These are phyloP conservation scores for Nemania serpens DNA, from an alignment of 2,329 filamentous ascomycete genomes.

Conservation along the genomic window DNA sequence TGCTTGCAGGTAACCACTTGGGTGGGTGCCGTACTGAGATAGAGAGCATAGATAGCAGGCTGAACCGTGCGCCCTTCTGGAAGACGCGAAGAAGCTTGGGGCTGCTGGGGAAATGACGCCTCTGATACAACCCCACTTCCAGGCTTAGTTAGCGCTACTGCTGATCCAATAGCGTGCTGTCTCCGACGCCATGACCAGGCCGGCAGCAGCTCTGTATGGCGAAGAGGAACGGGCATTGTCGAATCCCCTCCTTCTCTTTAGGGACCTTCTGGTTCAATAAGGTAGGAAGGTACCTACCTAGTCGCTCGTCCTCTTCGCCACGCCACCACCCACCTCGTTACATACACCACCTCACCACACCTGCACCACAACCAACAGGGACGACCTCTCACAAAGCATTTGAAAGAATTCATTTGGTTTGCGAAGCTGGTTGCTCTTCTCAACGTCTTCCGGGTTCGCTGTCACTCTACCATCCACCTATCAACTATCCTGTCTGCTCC, in stretches of 20 bases:
- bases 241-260: slow-evolving; percentile 15
- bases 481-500: background rate
- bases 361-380: background rate
- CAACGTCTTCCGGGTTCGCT: background rate
- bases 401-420: slow-evolving; percentile 1
- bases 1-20: background rate
- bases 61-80: slow-evolving; percentile 39
- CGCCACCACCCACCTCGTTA: background rate
- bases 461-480: background rate
- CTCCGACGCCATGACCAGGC: slow-evolving; percentile 19
- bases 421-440: background rate
- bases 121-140: slow-evolving; percentile 15
- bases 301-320: slow-evolving; percentile 26
- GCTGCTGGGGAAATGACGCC: slow-evolving; percentile 19
- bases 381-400: background rate
- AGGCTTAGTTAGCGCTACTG: slow-evolving; percentile 8
- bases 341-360: background rate
- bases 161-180: slow-evolving; percentile 13
- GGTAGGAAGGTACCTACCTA: background rate
- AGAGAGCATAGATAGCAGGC: slow-evolving; percentile 26
- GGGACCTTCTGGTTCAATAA: slow-evolving; percentile 4
- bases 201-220: background rate
- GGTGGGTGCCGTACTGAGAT: background rate
- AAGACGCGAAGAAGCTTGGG: slow-evolving; percentile 38
- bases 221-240: slow-evolving; percentile 19